phyloP scores from a whole-genome alignment of 768 basidiomycete genomes.

The Podaxis sp. region DNA sequence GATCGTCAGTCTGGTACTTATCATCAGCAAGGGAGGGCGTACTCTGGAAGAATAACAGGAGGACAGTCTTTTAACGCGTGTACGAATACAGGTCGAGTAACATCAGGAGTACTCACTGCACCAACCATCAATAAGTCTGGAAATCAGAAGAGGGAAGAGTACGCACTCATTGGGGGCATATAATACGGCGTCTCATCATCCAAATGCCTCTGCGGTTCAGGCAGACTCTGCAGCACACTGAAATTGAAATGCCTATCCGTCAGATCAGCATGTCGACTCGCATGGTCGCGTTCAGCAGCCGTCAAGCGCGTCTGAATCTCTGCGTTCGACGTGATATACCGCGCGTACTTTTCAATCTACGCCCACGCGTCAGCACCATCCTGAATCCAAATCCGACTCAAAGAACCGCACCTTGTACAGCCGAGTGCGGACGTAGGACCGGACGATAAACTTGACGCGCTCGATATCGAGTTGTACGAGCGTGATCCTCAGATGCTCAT shows the following conservation, averaged over 20 bases:
- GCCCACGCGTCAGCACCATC: background rate
- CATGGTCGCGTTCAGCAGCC: slow-evolving; percentile 78
- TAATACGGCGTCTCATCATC: slow-evolving; percentile 67
- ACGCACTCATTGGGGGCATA: slow-evolving; percentile 73
- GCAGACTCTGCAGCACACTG: slow-evolving; percentile 83
- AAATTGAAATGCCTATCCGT: slow-evolving; percentile 75
- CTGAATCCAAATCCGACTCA: no score
- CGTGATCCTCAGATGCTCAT: slow-evolving; percentile 91
- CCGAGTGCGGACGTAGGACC: slow-evolving; percentile 86
- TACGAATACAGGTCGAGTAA: slow-evolving; percentile 74
- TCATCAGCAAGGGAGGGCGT: slow-evolving; percentile 23
- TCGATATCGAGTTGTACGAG: slow-evolving; percentile 95
- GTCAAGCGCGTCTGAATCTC: slow-evolving; percentile 79
- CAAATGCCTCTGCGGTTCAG: slow-evolving; percentile 70
- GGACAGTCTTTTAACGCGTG: slow-evolving; percentile 74
- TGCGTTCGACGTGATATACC: slow-evolving; percentile 69
- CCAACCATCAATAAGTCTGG: background rate
- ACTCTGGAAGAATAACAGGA: slow-evolving; percentile 69
- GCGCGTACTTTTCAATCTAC: slow-evolving; percentile 87
- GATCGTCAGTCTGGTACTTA: background rate
- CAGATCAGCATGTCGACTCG: slow-evolving; percentile 71
- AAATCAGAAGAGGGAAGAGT: slow-evolving; percentile 14
- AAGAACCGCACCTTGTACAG: slow-evolving; percentile 68
- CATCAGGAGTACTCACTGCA: slow-evolving; percentile 77
- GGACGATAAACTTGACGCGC: slow-evolving; percentile 87